Evolutionary conservation across 805 yeast species (phyloP).

Genomic region (Wickerhamomyces sydowiorum): DNA sequence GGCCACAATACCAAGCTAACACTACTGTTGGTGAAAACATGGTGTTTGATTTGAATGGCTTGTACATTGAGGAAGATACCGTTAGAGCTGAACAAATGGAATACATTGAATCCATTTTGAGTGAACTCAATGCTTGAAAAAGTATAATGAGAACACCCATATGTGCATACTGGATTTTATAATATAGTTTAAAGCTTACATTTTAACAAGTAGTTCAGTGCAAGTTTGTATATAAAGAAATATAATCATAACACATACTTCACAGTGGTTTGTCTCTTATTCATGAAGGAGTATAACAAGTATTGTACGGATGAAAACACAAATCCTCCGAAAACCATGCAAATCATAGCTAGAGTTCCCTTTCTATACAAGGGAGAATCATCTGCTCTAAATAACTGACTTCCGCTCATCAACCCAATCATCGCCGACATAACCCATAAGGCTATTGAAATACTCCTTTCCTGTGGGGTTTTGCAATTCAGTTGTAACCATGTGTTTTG

Average conservation of each 20-base stretch:
- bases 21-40: background rate
- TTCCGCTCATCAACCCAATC: slow-evolving; percentile 3
- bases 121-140: background rate
- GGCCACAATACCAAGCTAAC: background rate
- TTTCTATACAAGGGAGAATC: slow-evolving; percentile 1
- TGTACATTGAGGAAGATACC: background rate
- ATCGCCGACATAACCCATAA: slow-evolving; percentile 4
- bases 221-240: too few species aligned
- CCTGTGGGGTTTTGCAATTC: slow-evolving; percentile 2
- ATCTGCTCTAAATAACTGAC: slow-evolving; percentile 2
- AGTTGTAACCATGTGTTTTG: slow-evolving; percentile 4
- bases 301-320: background rate
- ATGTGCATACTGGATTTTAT: too few species aligned
- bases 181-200: too few species aligned
- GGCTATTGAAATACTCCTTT: slow-evolving; percentile 2
- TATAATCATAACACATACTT: too few species aligned
- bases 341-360: slow-evolving; percentile 2
- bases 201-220: too few species aligned
- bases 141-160: too few species aligned
- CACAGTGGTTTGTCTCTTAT: background rate
- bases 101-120: background rate
- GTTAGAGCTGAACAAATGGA: background rate
- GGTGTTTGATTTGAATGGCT: background rate
- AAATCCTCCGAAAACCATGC: slow-evolving; percentile 3
- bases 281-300: background rate